phyloP scores from a whole-genome alignment of 257 asterid species.

The Fraxinus anomala region DNA sequence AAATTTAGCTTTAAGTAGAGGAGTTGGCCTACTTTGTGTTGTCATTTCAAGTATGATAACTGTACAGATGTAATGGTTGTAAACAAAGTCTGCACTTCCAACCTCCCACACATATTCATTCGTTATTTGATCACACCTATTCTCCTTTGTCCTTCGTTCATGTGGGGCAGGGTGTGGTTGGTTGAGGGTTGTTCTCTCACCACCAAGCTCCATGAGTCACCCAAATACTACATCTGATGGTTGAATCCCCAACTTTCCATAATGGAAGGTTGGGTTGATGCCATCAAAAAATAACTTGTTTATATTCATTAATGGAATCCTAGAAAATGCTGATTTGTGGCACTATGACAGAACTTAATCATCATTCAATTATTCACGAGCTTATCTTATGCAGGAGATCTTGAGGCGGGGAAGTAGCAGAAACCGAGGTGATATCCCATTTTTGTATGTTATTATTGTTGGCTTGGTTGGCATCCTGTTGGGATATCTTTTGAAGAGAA shows the following conservation, averaged over 20 bases:
- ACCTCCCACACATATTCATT: neutral
- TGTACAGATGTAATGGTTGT: neutral
- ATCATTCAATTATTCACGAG: conserved; percentile 8
- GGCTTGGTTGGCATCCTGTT: conserved; percentile 73
- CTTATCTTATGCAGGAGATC: conserved; percentile 52
- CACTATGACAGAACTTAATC: neutral
- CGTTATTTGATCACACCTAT: neutral
- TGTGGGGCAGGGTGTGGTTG: neutral
- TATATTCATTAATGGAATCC: neutral
- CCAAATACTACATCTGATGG: neutral
- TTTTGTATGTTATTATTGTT: conserved; percentile 60
- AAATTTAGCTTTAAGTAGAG: neutral
- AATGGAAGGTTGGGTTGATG: neutral
- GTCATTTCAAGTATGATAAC: neutral
- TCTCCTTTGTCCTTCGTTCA: neutral
- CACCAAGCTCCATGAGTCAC: neutral
- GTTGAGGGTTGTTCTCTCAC: neutral
- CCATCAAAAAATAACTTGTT: neutral
- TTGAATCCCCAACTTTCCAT: neutral
- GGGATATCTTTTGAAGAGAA: conserved; percentile 80
- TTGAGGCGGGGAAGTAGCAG: conserved; percentile 64
- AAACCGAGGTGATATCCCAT: conserved; percentile 61
- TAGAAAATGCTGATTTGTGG: neutral
- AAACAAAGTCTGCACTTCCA: neutral
- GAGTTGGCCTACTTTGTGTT: neutral